Base-by-base conservation (phyloP, 2,329 filamentous ascomycete genomes). In the Epichloe bromicola region DNA sequence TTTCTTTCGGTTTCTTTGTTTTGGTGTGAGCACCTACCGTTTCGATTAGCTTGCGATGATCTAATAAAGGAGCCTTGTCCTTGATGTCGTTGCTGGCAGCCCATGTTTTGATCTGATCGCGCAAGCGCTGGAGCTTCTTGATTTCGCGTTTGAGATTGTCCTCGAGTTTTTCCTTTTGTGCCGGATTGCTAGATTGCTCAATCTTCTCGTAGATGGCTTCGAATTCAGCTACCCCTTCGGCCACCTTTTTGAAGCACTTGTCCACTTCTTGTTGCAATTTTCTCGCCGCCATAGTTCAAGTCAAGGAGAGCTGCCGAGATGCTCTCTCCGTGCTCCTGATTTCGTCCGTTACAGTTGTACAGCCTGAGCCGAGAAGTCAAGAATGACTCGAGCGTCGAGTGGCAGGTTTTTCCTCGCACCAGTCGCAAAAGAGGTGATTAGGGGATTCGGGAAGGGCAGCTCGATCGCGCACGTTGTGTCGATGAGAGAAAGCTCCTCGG, bases 61-160 rank as follows among this genome's bases (percentile, higher is more conserved):
- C 93, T 64, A 96, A 73, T 65, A 98, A 72, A 61, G 91, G 91
- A 67, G 86, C 86, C 77, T 98, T 98, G 76, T 98, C 93, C 77
- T 98, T 98, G 80, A 98, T 95, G 67, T 98, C 93, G 74, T 95
- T 95, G 71, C 88, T 90, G 52, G 89, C 87, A 3, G 91, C 90
- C 93, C 93, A 98, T 78, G 91, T 94, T 75, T 98, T 98, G 75
- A 98, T 97, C 75, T 97, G 93, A 69, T 98, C 93, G 64, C 93
- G 86, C 69, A 93, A 84, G 62, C 93, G 81, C 71, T 98, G 93
- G 52, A 98, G 82, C 78, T 98, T 98, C 83, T 98, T 98, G 79
- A 97, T 97, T 73, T 98, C 93, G 66, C 93, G 88, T 75, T 98
- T 98, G 60, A 98, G 78, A 66, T 93, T 88, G 72, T 98, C 93